Conservation (phyloP, 2,329 filamentous ascomycete genomes). For the Tothia fuscella region DNA sequence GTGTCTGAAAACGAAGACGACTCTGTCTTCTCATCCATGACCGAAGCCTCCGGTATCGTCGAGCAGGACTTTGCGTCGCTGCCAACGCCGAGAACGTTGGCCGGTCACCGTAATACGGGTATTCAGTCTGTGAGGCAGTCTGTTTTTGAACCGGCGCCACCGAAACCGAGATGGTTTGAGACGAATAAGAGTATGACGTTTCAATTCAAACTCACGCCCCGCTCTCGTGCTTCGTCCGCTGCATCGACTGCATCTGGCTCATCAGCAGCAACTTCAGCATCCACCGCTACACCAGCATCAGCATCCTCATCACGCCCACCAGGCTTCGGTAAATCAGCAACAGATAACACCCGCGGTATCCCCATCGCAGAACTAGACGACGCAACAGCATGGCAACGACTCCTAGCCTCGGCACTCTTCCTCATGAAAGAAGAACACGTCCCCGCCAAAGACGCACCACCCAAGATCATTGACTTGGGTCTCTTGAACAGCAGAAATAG, state of each 20-base stretch:
- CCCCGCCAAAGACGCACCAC: slow-evolving; percentile 1
- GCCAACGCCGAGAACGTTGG: not conserved
- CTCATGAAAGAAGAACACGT: slow-evolving; percentile 9
- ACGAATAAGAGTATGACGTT: slow-evolving; percentile 6
- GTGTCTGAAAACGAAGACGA: too few relatives aligned
- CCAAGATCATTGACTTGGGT: slow-evolving; percentile 8
- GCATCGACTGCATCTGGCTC: not conserved
- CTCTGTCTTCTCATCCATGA: not conserved
- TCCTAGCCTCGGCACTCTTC: slow-evolving; percentile 6
- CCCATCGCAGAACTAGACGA: slow-evolving; percentile 5
- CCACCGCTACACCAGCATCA: not conserved
- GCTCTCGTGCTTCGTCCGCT: not conserved
- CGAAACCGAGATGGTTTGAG: slow-evolving; percentile 6
- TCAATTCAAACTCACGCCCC: slow-evolving; percentile 9
- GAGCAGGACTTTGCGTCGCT: slow-evolving; percentile 6
- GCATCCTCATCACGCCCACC: not conserved
- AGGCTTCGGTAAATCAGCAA: not conserved
- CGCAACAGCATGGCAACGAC: slow-evolving; percentile 8
- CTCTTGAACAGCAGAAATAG: not conserved
- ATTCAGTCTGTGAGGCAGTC: slow-evolving; percentile 5
- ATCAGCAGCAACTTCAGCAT: not conserved
- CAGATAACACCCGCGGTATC: not conserved
- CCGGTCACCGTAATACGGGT: not conserved
- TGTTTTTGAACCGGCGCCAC: not conserved
- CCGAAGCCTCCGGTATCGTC: not conserved